A percentile compares a stretch with the other conserved stretches of the same genome.
Evolutionary conservation across 1,139 yeast genomes (phyloP).

Genomic region (Saccharomyces pastorianus): DNA sequence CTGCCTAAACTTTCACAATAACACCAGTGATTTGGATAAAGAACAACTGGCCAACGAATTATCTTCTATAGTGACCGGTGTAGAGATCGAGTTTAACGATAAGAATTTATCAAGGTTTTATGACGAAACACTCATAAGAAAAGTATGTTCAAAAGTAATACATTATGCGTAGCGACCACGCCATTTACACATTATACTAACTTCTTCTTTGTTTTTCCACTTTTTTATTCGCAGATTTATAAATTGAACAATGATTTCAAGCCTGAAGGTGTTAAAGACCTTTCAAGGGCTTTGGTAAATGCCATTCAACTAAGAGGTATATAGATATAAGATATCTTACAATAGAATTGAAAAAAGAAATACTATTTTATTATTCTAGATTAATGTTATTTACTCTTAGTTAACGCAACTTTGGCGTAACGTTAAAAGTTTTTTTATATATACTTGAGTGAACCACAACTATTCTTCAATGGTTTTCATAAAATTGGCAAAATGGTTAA

Average conservation of each 20-base stretch:
- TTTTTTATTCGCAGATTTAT: constrained; percentile 16
- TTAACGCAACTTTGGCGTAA: not conserved
- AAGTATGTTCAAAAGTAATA: constrained; percentile 19
- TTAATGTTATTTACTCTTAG: not conserved
- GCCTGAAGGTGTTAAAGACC: constrained; percentile 13
- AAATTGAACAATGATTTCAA: constrained; percentile 22
- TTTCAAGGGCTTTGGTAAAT: constrained; percentile 30
- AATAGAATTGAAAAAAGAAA: not conserved
- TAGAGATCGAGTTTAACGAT: constrained; percentile 32
- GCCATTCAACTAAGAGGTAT: constrained; percentile 34
- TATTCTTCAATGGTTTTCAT: constrained; percentile 3
- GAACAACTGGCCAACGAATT: constrained; percentile 8
- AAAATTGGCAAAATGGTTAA: constrained; percentile 46
- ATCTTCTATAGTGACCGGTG: constrained; percentile 29
- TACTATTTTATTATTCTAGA: not conserved
- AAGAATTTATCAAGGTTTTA: constrained; percentile 26
- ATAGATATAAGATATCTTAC: not conserved
- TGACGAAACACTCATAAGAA: constrained; percentile 34
- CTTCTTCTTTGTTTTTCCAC: not conserved
- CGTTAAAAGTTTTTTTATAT: not conserved
- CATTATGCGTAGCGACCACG: not conserved
- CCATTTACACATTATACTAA: not conserved
- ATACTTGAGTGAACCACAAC: not conserved
- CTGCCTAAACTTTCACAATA: constrained; percentile 33
- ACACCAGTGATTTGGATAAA: constrained; percentile 12